These are phyloP conservation scores for Salix brachista DNA, from an alignment of 345 rosid species.

Conservation along the genomic window DNA sequence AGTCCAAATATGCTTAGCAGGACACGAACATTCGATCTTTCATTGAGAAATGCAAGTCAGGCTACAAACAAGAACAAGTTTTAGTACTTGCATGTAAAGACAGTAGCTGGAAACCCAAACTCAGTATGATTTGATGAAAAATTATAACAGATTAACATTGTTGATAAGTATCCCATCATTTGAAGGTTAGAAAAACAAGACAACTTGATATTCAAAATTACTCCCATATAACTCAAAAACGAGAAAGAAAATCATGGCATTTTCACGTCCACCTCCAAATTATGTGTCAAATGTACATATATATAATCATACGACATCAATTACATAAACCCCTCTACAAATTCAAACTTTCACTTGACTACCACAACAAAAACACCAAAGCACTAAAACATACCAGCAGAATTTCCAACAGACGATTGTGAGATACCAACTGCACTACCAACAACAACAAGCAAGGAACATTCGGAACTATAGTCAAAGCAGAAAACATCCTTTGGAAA, in stretches of 20 bases:
- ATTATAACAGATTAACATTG: background rate
- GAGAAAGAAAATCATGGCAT: background rate
- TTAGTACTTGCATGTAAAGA: background rate
- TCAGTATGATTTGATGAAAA: background rate
- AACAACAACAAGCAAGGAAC: constrained; percentile 57
- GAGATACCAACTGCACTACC: constrained; percentile 45
- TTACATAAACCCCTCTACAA: background rate
- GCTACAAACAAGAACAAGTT: background rate
- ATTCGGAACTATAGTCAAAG: constrained; percentile 60
- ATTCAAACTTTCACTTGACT: background rate
- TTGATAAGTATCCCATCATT: background rate
- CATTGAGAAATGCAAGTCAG: background rate
- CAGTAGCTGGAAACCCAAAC: background rate
- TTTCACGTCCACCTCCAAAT: background rate
- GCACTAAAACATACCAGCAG: constrained; percentile 59
- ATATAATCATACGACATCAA: constrained; percentile 4
- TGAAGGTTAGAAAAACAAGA: background rate
- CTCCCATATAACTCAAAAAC: background rate
- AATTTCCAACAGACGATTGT: constrained; percentile 31
- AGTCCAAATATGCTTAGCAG: background rate
- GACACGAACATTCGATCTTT: background rate
- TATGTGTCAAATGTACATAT: background rate
- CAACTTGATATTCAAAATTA: background rate
- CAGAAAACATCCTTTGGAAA: constrained; percentile 69
- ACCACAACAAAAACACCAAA: background rate